Percentiles rank a stretch among this genome's conserved stretches.
Evolutionary conservation across 352 stramenopile genomes (phyloP).

Genomic region (Pythium rhizo-oryzae): DNA sequence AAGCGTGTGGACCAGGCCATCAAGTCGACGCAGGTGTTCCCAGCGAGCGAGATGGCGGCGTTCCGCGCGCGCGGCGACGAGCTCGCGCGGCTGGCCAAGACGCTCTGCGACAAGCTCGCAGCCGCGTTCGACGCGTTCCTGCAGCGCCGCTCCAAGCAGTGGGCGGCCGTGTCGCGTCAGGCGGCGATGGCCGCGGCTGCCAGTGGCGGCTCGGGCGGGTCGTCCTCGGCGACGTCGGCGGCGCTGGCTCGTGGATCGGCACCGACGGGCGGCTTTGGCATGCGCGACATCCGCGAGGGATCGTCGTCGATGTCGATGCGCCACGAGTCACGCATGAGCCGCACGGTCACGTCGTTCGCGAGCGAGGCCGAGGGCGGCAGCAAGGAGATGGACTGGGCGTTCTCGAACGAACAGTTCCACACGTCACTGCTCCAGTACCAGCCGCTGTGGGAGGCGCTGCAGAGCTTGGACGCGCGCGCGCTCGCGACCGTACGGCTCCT

Average conservation of each 20-base stretch:
- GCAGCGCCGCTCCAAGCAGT: constrained; percentile 49
- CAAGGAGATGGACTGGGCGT: constrained; percentile 65
- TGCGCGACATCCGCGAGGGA: constrained; percentile 15
- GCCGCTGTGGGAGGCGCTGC: constrained; percentile 40
- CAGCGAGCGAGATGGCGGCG: constrained; percentile 66
- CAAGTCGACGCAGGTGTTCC: constrained; percentile 56
- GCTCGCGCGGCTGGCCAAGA: constrained; percentile 41
- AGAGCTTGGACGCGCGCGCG: constrained; percentile 45
- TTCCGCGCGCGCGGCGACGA: constrained; percentile 62
- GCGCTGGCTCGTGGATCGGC: constrained; percentile 19
- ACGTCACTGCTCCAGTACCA: constrained; percentile 47
- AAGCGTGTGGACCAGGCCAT: constrained; percentile 52
- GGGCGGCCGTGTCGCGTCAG: constrained; percentile 27
- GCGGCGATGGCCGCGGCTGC: constrained; percentile 7
- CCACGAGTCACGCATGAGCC: constrained; percentile 34
- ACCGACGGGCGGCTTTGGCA: constrained; percentile 10
- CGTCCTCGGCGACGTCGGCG: constrained; percentile 25
- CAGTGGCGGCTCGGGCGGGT: not conserved
- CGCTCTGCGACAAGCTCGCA: constrained; percentile 64
- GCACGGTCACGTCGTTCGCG: constrained; percentile 42
- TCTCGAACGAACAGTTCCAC: constrained; percentile 67
- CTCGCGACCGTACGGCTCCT: constrained; percentile 40
- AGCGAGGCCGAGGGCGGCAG: constrained; percentile 31
- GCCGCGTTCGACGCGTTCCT: constrained; percentile 58
- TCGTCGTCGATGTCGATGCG: constrained; percentile 14